These are phyloP conservation scores for Aspergillus mulundensis DNA, from an alignment of 495 filamentous ascomycete species.

Conservation along the genomic window DNA sequence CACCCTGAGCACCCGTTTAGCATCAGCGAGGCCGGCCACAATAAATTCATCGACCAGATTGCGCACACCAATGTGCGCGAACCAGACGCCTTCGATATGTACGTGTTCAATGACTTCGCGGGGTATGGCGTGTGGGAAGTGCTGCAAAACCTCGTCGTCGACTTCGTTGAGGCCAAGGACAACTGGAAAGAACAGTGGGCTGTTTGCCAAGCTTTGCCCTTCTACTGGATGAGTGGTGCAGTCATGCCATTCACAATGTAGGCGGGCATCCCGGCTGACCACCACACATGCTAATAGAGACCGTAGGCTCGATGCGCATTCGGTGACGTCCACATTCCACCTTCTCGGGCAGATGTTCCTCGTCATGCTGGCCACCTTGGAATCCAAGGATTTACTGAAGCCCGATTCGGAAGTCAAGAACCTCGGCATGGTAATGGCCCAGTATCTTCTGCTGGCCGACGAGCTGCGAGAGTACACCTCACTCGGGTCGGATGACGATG, in stretches of 20 bases:
- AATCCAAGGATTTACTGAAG: slow-evolving; percentile 22
- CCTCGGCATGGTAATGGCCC: slow-evolving; percentile 26
- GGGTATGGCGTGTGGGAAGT: slow-evolving; percentile 38
- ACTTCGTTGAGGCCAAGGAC: slow-evolving; percentile 29
- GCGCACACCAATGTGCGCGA: slow-evolving; percentile 22
- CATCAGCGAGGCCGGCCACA: slow-evolving; percentile 31
- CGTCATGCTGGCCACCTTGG: slow-evolving; percentile 25
- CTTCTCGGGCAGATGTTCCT: slow-evolving; percentile 31
- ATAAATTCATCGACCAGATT: slow-evolving; percentile 1
- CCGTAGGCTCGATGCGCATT: slow-evolving; percentile 22
- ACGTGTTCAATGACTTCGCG: slow-evolving; percentile 36
- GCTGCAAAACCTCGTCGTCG: slow-evolving; percentile 37
- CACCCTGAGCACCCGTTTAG: slow-evolving; percentile 41
- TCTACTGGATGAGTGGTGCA: slow-evolving; percentile 16
- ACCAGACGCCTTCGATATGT: slow-evolving; percentile 38
- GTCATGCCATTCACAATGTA: slow-evolving; percentile 10
- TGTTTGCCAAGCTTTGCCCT: slow-evolving; percentile 29
- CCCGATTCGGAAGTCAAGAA: slow-evolving; percentile 31
- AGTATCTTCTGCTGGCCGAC: slow-evolving; percentile 14
- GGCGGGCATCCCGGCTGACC: slow-evolving; percentile 3
- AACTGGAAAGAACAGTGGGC: slow-evolving; percentile 31
- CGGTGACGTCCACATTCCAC: slow-evolving; percentile 8
- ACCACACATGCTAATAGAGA: neutral
- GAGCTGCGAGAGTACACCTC: neutral
- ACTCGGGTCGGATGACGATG: neutral